Conservation (phyloP, 495 filamentous ascomycete genomes). For the Neurospora hispaniola region DNA sequence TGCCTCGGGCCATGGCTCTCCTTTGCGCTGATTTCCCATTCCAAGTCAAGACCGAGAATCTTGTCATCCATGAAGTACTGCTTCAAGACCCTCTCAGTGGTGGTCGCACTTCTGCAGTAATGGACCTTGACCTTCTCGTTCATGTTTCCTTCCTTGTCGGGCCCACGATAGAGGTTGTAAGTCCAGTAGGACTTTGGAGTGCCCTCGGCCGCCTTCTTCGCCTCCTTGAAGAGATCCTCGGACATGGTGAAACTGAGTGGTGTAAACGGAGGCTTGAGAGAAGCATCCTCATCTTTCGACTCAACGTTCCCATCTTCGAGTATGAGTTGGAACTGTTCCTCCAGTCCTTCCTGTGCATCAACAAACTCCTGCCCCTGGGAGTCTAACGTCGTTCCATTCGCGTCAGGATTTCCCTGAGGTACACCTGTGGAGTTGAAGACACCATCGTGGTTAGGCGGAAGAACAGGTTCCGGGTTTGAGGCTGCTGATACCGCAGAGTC, state of each 20-base stretch:
- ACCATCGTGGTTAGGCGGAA: background rate
- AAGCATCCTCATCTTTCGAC: constrained; percentile 4
- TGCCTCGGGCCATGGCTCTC: constrained; percentile 38
- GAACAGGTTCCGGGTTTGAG: background rate
- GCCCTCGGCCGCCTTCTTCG: constrained; percentile 29
- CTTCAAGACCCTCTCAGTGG: constrained; percentile 52
- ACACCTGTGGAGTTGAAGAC: background rate
- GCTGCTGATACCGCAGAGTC: background rate
- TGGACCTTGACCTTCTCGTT: constrained; percentile 49
- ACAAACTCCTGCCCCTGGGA: background rate
- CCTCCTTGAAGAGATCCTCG: constrained; percentile 31
- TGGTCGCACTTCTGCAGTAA: constrained; percentile 59
- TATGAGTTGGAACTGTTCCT: background rate
- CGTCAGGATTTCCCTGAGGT: background rate
- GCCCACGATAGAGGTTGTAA: constrained; percentile 50
- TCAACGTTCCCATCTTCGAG: background rate
- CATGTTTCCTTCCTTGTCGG: constrained; percentile 20
- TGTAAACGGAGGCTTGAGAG: constrained; percentile 21
- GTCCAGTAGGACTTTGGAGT: constrained; percentile 51
- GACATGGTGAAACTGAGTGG: constrained; percentile 35
- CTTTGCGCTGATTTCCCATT: constrained; percentile 56
- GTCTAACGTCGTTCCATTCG: background rate
- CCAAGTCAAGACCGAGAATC: constrained; percentile 75
- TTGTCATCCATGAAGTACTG: constrained; percentile 58
- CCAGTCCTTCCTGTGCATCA: background rate